Percentiles rank a stretch among this genome's conserved stretches.
These are phyloP conservation scores for Phyllosticta citribraziliensis DNA, from an alignment of 2,329 filamentous ascomycete species.

Conservation along the genomic window DNA sequence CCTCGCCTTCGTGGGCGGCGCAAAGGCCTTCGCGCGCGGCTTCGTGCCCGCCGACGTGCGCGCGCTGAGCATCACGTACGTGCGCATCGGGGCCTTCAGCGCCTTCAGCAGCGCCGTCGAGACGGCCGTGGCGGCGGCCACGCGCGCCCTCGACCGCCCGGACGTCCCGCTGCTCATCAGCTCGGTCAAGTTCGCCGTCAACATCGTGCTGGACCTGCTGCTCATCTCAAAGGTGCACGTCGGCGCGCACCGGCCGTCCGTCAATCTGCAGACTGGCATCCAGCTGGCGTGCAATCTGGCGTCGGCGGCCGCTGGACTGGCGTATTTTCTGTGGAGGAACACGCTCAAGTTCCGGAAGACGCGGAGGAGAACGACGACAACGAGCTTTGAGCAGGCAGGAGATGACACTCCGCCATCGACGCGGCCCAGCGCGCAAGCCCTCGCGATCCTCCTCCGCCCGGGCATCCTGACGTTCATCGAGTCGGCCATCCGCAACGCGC, in stretches of 20 bases:
- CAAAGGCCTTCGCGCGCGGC: slow-evolving; percentile 45
- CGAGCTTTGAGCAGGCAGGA: neutral
- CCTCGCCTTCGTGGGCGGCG: slow-evolving; percentile 46
- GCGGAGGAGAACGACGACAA: neutral
- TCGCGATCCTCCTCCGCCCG: slow-evolving; percentile 46
- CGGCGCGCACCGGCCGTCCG: slow-evolving; percentile 41
- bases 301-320: slow-evolving; percentile 46
- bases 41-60: slow-evolving; percentile 56
- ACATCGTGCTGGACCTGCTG: slow-evolving; percentile 58
- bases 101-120: slow-evolving; percentile 54
- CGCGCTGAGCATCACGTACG: slow-evolving; percentile 49
- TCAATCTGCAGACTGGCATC: slow-evolving; percentile 56
- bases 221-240: slow-evolving; percentile 59
- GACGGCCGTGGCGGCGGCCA: slow-evolving; percentile 50
- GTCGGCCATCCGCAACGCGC: slow-evolving; percentile 55
- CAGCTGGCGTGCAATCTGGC: slow-evolving; percentile 51
- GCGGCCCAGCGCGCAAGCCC: slow-evolving; percentile 17
- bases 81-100: slow-evolving; percentile 55
- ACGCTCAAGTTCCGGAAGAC: neutral
- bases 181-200: slow-evolving; percentile 52
- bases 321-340: slow-evolving; percentile 41
- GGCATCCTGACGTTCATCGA: slow-evolving; percentile 52
- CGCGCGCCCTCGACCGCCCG: slow-evolving; percentile 56
- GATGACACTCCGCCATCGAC: neutral
- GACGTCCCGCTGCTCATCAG: slow-evolving; percentile 61